Base-by-base conservation (phyloP, 2,329 filamentous ascomycete species). In the Plenodomus tracheiphilus region DNA sequence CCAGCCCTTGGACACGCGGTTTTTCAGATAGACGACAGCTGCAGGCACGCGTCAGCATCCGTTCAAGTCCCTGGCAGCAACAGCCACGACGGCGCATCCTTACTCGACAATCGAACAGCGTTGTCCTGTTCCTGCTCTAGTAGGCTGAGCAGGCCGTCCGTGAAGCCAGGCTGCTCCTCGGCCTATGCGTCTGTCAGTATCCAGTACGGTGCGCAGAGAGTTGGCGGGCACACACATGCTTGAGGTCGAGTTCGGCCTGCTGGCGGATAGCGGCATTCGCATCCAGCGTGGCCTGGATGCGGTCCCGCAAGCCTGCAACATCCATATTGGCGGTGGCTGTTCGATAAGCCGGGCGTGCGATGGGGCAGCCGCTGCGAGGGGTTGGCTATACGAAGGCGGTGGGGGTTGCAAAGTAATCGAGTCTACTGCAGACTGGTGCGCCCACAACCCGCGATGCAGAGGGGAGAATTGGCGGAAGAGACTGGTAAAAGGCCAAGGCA, bases 1-100 rank as follows among this genome's bases (percentile, higher is more conserved):
- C 94, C 94, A 99, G 65, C 90, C 91, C 70, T 92, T 88, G 73
- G 89, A 93, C 73, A 97, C 88, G 71, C 92, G 88, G 77, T 99
- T 97, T 79, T 99, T 99, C 73, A 97, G 85, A 77, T 97, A 99
- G 64, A 99, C 90, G 69, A 93, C 92, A 68, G 91, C 93, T 97
- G 74, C 58, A 51, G 54, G 40, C 51, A 43, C 48, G 48, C 25
- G 55, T 69, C 43, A 71, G 70, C 60, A 55, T n/a, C n/a, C n/a
- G n/a, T n/a, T n/a, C n/a, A n/a, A n/a, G n/a, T n/a, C 30, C 46
- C 6, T 28, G 34, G 48, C 25, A 32, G 9, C 21, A 38, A 30
- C 36, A 44, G 51, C 41, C 21, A 11, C 21, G n/a, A 18, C 66
- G 65, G 58, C 62, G 56, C 53, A 54, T 58, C 36, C 56, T 61